These are phyloP conservation scores for Amanita fuliginea DNA, from an alignment of 768 basidiomycete genomes.

Conservation along the genomic window DNA sequence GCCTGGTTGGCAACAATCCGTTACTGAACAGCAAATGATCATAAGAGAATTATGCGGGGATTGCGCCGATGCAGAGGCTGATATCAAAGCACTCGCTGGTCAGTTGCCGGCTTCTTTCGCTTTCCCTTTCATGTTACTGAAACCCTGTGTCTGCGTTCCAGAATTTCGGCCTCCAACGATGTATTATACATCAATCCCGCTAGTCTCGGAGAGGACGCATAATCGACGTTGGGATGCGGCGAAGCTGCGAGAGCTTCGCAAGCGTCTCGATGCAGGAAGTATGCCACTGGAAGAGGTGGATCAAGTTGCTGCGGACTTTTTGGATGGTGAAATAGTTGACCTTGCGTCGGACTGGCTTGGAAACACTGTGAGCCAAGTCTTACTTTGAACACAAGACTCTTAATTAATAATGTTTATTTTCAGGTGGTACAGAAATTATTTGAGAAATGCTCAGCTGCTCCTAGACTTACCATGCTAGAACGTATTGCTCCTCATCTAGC, in stretches of 20 bases:
- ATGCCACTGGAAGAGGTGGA: conserved; percentile 84
- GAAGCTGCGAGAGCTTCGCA: conserved; percentile 87
- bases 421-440: conserved; percentile 96
- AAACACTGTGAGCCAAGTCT: conserved; percentile 57
- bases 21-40: conserved; percentile 96
- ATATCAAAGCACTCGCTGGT: conserved; percentile 84
- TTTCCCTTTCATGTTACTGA: conserved; percentile 2
- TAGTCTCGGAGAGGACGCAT: conserved; percentile 74
- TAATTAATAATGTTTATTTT: background rate
- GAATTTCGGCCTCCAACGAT: conserved; percentile 88
- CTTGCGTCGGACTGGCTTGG: conserved; percentile 97
- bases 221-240: conserved; percentile 91
- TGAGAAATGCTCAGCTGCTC: conserved; percentile 69
- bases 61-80: conserved; percentile 65
- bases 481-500: conserved; percentile 89
- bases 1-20: conserved; percentile 56
- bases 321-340: conserved; percentile 92
- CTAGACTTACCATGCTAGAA: conserved; percentile 87
- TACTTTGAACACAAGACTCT: background rate
- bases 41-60: conserved; percentile 86
- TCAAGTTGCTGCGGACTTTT: conserved; percentile 77
- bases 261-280: conserved; percentile 83
- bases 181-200: conserved; percentile 94
- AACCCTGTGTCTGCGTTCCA: conserved; percentile 18
- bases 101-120: conserved; percentile 18